Evolutionary conservation across 345 rosid species (phyloP).

Genomic region (Acer saccharum): DNA sequence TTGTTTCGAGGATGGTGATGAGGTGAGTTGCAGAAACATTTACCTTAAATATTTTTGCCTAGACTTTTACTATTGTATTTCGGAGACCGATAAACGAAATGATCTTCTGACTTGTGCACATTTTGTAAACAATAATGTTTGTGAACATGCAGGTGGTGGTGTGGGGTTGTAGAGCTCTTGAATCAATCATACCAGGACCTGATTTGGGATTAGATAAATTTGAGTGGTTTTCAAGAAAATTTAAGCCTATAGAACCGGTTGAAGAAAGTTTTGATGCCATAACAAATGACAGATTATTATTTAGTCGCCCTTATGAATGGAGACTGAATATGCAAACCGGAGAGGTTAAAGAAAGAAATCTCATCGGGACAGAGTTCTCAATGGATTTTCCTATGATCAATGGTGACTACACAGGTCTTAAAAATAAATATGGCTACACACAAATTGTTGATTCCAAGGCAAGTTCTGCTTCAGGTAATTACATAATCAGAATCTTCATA

Average conservation of each 20-base stretch:
- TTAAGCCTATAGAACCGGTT: neutral
- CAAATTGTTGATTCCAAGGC: constrained; percentile 39
- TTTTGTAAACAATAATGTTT: neutral
- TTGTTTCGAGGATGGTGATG: constrained; percentile 53
- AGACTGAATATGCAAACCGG: constrained; percentile 45
- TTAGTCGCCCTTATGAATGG: constrained; percentile 42
- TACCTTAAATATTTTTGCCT: neutral
- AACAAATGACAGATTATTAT: constrained; percentile 14
- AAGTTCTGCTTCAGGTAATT: constrained; percentile 41
- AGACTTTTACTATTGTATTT: neutral
- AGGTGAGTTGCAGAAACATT: constrained; percentile 43
- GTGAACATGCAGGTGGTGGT: constrained; percentile 37
- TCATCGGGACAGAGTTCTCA: constrained; percentile 32
- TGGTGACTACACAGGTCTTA: constrained; percentile 32
- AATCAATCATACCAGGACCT: constrained; percentile 39
- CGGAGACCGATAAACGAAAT: neutral
- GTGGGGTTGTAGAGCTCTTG: constrained; percentile 49
- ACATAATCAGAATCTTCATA: neutral
- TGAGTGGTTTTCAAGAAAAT: constrained; percentile 34
- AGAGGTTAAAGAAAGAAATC: constrained; percentile 40
- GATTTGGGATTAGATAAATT: constrained; percentile 31
- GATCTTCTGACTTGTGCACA: neutral
- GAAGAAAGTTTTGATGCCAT: neutral
- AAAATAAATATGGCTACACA: constrained; percentile 44
- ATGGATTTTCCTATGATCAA: constrained; percentile 60